These are phyloP conservation scores for Phytophthora fragariaefolia DNA, from an alignment of 352 stramenopile genomes.

Conservation along the genomic window DNA sequence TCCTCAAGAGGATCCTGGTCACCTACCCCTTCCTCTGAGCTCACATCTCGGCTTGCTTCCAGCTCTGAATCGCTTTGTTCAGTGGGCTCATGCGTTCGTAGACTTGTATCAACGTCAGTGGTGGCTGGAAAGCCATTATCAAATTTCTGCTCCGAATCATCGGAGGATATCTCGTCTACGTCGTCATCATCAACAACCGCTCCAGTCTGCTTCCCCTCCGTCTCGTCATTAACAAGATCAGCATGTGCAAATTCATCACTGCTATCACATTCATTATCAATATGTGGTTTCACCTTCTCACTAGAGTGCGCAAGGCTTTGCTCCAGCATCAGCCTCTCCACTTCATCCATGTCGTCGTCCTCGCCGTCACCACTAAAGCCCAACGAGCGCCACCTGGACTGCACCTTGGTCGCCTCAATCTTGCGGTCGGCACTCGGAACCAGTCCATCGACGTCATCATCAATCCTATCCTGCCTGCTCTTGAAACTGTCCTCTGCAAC, in stretches of 20 bases:
- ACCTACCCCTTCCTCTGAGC: constrained; percentile 11
- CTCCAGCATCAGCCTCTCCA: constrained; percentile 38
- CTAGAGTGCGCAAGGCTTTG: constrained; percentile 26
- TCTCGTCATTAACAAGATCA: constrained; percentile 19
- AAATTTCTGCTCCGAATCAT: constrained; percentile 17
- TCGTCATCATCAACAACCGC: constrained; percentile 6
- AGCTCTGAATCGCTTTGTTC: constrained; percentile 14
- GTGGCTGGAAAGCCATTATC: not conserved
- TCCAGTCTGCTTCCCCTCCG: constrained; percentile 14
- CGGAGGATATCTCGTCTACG: constrained; percentile 22
- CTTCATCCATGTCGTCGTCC: constrained; percentile 36
- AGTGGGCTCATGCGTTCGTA: not conserved
- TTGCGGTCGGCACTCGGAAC: constrained; percentile 20
- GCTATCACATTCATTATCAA: constrained; percentile 48
- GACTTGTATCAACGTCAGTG: constrained; percentile 1
- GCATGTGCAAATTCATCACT: constrained; percentile 37
- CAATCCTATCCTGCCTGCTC: constrained; percentile 28
- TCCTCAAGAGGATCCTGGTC: constrained; percentile 22
- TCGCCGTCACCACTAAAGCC: constrained; percentile 18
- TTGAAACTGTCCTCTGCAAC: constrained; percentile 23
- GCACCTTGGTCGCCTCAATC: constrained; percentile 25
- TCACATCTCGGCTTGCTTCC: too few species aligned
- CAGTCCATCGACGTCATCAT: constrained; percentile 27
- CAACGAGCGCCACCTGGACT: constrained; percentile 23
- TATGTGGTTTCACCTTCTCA: constrained; percentile 30